Evolutionary conservation across 208 protist species (phyloP).

Genomic region (Crithidia bombi): DNA sequence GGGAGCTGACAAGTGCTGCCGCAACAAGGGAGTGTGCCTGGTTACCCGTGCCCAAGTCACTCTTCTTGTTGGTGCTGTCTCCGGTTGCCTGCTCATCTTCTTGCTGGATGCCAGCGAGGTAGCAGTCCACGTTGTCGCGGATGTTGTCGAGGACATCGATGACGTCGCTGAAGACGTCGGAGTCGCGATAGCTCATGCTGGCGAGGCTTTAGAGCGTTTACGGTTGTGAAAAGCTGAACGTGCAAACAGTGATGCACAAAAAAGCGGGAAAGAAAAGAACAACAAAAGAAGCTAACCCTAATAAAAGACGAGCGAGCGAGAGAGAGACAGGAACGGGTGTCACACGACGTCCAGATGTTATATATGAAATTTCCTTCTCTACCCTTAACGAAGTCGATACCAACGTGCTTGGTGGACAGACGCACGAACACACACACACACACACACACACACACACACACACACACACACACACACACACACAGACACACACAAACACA

Average conservation of each 20-base stretch:
- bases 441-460: too few species aligned
- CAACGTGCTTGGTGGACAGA: too few species aligned
- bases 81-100: constrained; percentile 8
- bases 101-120: constrained; percentile 9
- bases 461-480: too few species aligned
- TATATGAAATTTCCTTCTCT: too few species aligned
- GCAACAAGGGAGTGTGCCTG: background rate
- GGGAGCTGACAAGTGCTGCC: background rate
- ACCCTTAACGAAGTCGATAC: too few species aligned
- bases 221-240: too few species aligned
- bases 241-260: too few species aligned
- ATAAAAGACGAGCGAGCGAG: constrained; percentile 7
- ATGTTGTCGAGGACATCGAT: constrained; percentile 30
- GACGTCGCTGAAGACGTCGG: constrained; percentile 30
- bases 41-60: background rate
- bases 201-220: background rate
- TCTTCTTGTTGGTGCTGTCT: background rate
- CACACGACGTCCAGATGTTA: too few species aligned
- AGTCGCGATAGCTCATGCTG: constrained; percentile 20
- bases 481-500: too few species aligned
- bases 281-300: constrained; percentile 19
- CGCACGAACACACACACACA: too few species aligned
- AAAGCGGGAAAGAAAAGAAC: constrained; percentile 6
- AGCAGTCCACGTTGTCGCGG: constrained; percentile 29
- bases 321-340: too few species aligned